phyloP scores from a whole-genome alignment of 2,329 filamentous ascomycete genomes.

The Apiospora phragmitis region DNA sequence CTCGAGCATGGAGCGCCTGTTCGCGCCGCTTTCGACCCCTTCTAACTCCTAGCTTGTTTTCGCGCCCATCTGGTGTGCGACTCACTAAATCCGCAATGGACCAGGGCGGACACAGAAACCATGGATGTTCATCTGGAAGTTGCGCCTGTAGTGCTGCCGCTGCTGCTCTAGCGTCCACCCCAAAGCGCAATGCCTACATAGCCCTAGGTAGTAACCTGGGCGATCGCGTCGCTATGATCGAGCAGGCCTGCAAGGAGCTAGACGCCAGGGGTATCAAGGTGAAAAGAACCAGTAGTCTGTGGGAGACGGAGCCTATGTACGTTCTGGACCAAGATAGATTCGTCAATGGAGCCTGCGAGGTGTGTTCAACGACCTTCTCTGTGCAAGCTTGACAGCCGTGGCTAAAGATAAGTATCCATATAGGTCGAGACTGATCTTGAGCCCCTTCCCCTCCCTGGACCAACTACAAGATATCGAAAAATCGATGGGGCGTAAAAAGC shows the following conservation, averaged over 20 bases:
- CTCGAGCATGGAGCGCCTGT: slow-evolving; percentile 31
- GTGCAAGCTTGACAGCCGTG: not conserved
- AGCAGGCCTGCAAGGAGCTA: slow-evolving; percentile 79
- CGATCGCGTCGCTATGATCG: slow-evolving; percentile 81
- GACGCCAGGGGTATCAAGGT: slow-evolving; percentile 71
- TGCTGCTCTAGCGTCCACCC: slow-evolving; percentile 20
- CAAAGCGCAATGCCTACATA: slow-evolving; percentile 65
- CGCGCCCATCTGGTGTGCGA: not conserved
- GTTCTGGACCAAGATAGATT: slow-evolving; percentile 86
- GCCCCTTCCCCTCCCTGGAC: slow-evolving; percentile 74
- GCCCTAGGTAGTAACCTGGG: slow-evolving; percentile 93
- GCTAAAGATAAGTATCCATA: not conserved
- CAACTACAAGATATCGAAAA: slow-evolving; percentile 82
- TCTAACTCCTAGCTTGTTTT: slow-evolving; percentile 11
- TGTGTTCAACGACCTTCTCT: slow-evolving; percentile 42
- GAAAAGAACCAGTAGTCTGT: slow-evolving; percentile 80
- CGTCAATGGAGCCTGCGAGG: slow-evolving; percentile 90
- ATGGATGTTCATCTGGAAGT: slow-evolving; percentile 21
- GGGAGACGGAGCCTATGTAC: slow-evolving; percentile 98
- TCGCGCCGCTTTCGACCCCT: slow-evolving; percentile 22
- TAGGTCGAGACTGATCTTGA: slow-evolving; percentile 79
- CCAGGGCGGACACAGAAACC: slow-evolving; percentile 17
- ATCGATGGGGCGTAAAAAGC: slow-evolving; percentile 74
- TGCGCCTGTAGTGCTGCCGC: slow-evolving; percentile 29
- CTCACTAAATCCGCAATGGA: not conserved